Evolutionary conservation across 2,329 filamentous ascomycete species (phyloP).

Genomic region (Colletotrichum paranaense): DNA sequence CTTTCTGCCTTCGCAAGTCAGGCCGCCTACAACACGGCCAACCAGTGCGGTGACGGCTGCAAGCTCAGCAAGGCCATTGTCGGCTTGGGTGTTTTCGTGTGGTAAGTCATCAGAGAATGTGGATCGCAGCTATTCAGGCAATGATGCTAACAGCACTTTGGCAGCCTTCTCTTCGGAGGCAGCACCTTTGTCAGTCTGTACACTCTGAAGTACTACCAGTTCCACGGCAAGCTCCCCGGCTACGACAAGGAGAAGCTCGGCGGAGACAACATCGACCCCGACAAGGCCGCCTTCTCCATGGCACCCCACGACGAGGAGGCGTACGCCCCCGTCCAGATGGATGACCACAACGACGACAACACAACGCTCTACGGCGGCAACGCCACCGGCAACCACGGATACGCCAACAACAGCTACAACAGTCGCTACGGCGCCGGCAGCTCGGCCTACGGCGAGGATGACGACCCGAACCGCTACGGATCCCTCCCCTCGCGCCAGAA

Average conservation of each 20-base stretch:
- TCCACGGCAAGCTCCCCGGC: slow-evolving; percentile 71
- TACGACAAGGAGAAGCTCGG: slow-evolving; percentile 63
- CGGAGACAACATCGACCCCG: slow-evolving; percentile 70
- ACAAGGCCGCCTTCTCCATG: slow-evolving; percentile 77
- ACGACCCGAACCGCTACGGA: slow-evolving; percentile 54
- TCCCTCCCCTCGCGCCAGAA: slow-evolving; percentile 49
- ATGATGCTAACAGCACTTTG: slow-evolving; percentile 30
- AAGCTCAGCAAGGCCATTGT: slow-evolving; percentile 72
- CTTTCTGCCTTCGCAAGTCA: slow-evolving; percentile 75
- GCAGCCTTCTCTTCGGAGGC: slow-evolving; percentile 65
- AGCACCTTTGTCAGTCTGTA: slow-evolving; percentile 69
- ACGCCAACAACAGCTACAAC: slow-evolving; percentile 48
- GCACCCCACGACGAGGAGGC: slow-evolving; percentile 74
- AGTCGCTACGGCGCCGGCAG: slow-evolving; percentile 45
- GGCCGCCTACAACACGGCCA: slow-evolving; percentile 70
- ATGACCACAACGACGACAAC: slow-evolving; percentile 59
- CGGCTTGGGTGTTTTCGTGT: slow-evolving; percentile 70
- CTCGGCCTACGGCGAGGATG: slow-evolving; percentile 44
- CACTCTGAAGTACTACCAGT: slow-evolving; percentile 71
- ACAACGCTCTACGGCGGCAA: slow-evolving; percentile 46
- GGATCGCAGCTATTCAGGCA: neutral
- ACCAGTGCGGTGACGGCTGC: slow-evolving; percentile 67
- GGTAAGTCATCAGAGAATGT: slow-evolving; percentile 58
- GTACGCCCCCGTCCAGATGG: slow-evolving; percentile 70
- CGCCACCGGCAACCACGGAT: slow-evolving; percentile 42